phyloP scores from a whole-genome alignment of 345 rosid species.

The Hibiscus trionum region DNA sequence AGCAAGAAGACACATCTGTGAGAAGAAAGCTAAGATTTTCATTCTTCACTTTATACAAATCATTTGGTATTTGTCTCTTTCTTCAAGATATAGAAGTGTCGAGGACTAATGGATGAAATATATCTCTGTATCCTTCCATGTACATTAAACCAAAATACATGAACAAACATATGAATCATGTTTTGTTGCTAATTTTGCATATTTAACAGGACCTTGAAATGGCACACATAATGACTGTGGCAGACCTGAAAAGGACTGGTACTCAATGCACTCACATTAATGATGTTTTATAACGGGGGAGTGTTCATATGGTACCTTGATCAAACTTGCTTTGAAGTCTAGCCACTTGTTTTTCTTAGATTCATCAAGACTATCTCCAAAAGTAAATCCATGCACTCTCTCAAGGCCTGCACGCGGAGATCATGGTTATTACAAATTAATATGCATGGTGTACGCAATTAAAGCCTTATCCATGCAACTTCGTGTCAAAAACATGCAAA shows the following conservation, averaged over 20 bases:
- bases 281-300: not conserved
- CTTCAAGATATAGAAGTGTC: not conserved
- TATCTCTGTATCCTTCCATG: not conserved
- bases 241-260: not conserved
- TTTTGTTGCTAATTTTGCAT: not conserved
- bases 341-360: slow-evolving; percentile 58
- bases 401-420: slow-evolving; percentile 58
- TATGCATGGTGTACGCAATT: not conserved
- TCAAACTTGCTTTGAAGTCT: slow-evolving; percentile 57
- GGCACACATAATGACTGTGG: not conserved
- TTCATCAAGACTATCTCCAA: slow-evolving; percentile 84
- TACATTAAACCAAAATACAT: not conserved
- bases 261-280: not conserved
- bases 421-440: not conserved
- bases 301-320: slow-evolving; percentile 38
- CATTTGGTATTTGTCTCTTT: not conserved
- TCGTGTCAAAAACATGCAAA: not conserved
- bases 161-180: not conserved
- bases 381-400: slow-evolving; percentile 90
- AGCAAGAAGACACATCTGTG: not conserved
- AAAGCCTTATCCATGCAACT: not conserved
- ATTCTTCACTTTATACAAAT: not conserved
- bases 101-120: not conserved
- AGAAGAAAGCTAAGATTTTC: not conserved
- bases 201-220: not conserved